Evolutionary conservation across 1,284 basidiomycete species (phyloP).

Genomic region (Sanguinoderma infundibulare): DNA sequence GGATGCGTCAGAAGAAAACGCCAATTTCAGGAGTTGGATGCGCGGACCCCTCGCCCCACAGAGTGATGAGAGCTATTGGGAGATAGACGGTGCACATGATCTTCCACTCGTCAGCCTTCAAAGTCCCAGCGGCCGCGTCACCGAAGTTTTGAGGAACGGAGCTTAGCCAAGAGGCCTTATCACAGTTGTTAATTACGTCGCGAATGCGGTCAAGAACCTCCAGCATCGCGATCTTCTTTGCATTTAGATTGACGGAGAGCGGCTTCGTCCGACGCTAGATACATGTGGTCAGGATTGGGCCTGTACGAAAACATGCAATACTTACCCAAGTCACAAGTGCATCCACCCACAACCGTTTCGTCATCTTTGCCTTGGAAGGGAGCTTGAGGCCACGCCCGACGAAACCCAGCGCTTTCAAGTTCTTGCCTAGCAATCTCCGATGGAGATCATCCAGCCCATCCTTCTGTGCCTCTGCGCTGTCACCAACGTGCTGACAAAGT

Average conservation of each 20-base stretch:
- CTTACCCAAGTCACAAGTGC: conserved; percentile 5
- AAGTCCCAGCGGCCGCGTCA: conserved; percentile 31
- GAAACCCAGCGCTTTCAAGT: conserved; percentile 2
- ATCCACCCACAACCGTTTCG: conserved; percentile 1
- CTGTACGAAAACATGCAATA: neutral
- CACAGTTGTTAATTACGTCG: conserved; percentile 29
- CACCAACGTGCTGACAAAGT: neutral
- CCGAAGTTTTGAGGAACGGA: conserved; percentile 40
- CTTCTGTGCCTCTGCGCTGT: neutral
- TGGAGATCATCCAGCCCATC: neutral
- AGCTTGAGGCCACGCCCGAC: conserved; percentile 1
- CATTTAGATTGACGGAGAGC: conserved; percentile 5
- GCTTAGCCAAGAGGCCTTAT: conserved; percentile 37
- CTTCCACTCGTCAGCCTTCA: conserved; percentile 45
- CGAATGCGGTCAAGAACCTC: conserved; percentile 10
- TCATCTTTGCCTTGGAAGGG: neutral
- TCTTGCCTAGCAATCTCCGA: neutral
- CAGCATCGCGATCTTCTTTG: conserved; percentile 2
- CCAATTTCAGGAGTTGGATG: neutral
- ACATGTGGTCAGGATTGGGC: neutral
- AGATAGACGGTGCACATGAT: conserved; percentile 35
- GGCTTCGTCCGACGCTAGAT: neutral
- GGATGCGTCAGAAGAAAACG: conserved; percentile 6
- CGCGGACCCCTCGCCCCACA: conserved; percentile 27
- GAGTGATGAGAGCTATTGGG: conserved; percentile 36